Conservation (phyloP, 495 filamentous ascomycete species). For the Arthonia radiata region DNA sequence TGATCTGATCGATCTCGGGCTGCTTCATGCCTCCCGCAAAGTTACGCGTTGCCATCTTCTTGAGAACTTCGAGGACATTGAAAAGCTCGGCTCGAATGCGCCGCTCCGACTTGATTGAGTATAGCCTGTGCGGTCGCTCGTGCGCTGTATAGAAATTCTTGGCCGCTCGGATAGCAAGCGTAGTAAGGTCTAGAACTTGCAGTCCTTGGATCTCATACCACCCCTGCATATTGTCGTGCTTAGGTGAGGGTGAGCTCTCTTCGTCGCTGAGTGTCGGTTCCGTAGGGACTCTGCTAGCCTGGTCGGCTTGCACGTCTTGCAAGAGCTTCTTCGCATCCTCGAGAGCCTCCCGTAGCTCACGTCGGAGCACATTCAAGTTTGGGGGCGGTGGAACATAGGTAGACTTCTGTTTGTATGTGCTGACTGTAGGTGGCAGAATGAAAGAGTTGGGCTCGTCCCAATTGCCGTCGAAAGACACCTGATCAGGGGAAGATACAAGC, state of each 20-base stretch:
- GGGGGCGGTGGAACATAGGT: slow-evolving; percentile 75
- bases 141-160: slow-evolving; percentile 88
- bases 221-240: slow-evolving; percentile 18
- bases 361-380: slow-evolving; percentile 47
- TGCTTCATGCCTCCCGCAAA: slow-evolving; percentile 62
- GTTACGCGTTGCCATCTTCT: slow-evolving; percentile 65
- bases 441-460: slow-evolving; percentile 34
- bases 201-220: slow-evolving; percentile 79
- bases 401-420: slow-evolving; percentile 76
- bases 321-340: slow-evolving; percentile 39
- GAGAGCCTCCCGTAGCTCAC: slow-evolving; percentile 45
- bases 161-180: slow-evolving; percentile 77
- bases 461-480: slow-evolving; percentile 31
- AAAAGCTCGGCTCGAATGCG: slow-evolving; percentile 61
- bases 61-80: slow-evolving; percentile 66
- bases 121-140: slow-evolving; percentile 56
- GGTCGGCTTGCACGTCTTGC: slow-evolving; percentile 13
- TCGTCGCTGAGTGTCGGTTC: slow-evolving; percentile 1
- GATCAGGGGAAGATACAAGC: too few relatives aligned
- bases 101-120: slow-evolving; percentile 61
- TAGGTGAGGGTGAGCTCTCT: slow-evolving; percentile 3
- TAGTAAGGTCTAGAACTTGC: slow-evolving; percentile 75
- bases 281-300: slow-evolving; percentile 14
- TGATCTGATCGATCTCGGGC: slow-evolving; percentile 47
- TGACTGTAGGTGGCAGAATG: slow-evolving; percentile 86